Conservation (phyloP, 2,329 filamentous ascomycete genomes). For the Cadophora malorum region DNA sequence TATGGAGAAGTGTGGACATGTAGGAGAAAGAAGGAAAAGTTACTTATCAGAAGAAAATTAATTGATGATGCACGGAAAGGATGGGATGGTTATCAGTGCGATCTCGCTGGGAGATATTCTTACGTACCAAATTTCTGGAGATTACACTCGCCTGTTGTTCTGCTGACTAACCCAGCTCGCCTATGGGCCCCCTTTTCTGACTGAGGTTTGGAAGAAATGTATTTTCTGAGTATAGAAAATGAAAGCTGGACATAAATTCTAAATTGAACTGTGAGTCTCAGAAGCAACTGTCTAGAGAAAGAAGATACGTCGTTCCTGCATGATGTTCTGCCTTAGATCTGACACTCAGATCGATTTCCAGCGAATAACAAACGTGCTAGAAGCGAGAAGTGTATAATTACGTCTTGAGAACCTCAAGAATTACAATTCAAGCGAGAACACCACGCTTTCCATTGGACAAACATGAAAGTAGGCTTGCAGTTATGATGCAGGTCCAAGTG, state of each 20-base stretch:
- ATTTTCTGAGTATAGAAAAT: neutral
- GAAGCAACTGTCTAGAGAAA: neutral
- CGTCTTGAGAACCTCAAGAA: constrained; percentile 2
- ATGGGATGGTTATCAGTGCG: constrained; percentile 16
- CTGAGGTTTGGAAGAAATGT: neutral
- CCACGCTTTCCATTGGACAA: neutral
- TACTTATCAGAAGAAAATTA: neutral
- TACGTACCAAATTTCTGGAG: constrained; percentile 9
- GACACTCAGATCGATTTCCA: neutral
- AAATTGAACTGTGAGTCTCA: neutral
- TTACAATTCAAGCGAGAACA: neutral
- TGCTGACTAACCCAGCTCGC: neutral
- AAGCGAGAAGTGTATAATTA: neutral
- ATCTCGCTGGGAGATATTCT: constrained; percentile 14
- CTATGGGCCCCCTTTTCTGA: neutral
- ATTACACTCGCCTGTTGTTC: neutral
- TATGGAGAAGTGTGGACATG: constrained; percentile 2
- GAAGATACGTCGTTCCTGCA: neutral
- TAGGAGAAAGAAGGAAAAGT: neutral
- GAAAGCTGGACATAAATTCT: neutral
- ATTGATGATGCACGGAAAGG: neutral
- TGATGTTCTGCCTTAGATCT: neutral
- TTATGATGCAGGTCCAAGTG: neutral
- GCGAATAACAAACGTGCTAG: neutral
- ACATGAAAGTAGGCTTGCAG: neutral